Base-by-base conservation (phyloP, 2,329 filamentous ascomycete genomes). In the Cladobotryum mycophilum region DNA sequence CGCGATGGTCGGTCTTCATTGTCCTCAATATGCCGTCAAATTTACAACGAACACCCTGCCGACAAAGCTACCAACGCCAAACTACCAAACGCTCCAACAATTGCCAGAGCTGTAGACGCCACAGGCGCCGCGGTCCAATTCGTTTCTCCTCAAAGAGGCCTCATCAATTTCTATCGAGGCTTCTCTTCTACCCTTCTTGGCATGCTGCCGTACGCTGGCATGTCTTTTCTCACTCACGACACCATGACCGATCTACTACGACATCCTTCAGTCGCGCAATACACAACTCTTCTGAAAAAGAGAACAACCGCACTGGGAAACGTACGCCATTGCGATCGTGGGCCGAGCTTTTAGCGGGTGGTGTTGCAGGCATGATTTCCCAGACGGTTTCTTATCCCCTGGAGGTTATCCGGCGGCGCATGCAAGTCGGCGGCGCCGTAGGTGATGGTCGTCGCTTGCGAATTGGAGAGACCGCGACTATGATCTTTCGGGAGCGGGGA, bases 201-300 rank as follows among this genome's bases (percentile, higher is more conserved):
- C 60, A 99, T 99, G 92, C 74, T 99, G 1, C 93, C 93, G 0
- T 99, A 99, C 64, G 93, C 93, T 1, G 93, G 93, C 60, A 85
- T 95, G 63, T 96, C 90, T 1, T 99, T 99, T 71, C 79, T 99
- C 38, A 95, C 89, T 0, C 93, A 99, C 71, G 93, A 99, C 67
- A 89, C 88, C 4, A 82, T 86, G 38, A 88, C 89, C 54, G 93
- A 99, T 67, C 63, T 93, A 43, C 78, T 99, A 60, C 88, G 91
- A 15, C 77, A 79, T 50, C 84, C 84, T 0, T 56, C 67, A 1
- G 61, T 96, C 6, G 82, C 86, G 4, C 66, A 77, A 42, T 88
- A 89, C 66, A 96, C 92, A 4, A 89, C 87, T 0, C 72, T 95
- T 1, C 82, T 88, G 0, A 74, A 77, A 53, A 82, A 77, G 74